Evolutionary conservation across 2,329 filamentous ascomycete species (phyloP).

Genomic region (Microdochium trichocladiopsis): DNA sequence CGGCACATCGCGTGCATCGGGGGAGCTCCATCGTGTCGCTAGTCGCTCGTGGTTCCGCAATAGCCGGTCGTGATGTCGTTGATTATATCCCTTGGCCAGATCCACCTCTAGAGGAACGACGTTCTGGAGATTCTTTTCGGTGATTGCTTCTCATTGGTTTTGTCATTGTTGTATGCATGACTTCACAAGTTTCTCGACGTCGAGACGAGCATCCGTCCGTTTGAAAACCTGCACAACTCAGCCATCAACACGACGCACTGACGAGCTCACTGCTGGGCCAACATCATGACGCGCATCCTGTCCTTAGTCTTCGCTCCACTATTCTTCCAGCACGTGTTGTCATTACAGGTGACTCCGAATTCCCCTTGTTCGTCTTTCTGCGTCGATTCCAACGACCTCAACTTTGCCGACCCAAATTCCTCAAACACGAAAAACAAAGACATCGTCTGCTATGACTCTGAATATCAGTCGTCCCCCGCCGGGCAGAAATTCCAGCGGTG

Average conservation of each 20-base stretch:
- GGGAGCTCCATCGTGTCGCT: not conserved
- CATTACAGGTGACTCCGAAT: conserved; percentile 43
- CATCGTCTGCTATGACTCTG: conserved; percentile 39
- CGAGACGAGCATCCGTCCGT: too few relatives aligned
- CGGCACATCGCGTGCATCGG: not conserved
- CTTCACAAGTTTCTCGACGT: too few relatives aligned
- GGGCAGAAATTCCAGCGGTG: conserved; percentile 42
- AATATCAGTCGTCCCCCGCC: conserved; percentile 25
- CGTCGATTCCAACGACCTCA: conserved; percentile 30
- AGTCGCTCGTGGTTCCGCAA: not conserved
- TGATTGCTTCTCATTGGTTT: too few relatives aligned
- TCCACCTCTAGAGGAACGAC: too few relatives aligned
- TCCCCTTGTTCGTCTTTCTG: conserved; percentile 48
- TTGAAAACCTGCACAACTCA: too few relatives aligned
- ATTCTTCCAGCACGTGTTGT: conserved; percentile 20
- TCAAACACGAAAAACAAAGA: conserved; percentile 36
- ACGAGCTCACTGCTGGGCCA: too few relatives aligned
- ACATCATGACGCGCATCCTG: not conserved
- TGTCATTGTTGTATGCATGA: too few relatives aligned
- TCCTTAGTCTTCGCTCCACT: conserved; percentile 8
- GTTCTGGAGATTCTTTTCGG: too few relatives aligned
- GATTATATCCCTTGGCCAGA: not conserved
- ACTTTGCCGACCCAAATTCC: conserved; percentile 36
- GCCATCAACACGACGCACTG: too few relatives aligned
- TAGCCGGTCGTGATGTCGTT: not conserved